A percentile compares a stretch with the other conserved stretches of the same genome.
phyloP scores from a whole-genome alignment of 495 filamentous ascomycete species.

The Neurospora pannonica region DNA sequence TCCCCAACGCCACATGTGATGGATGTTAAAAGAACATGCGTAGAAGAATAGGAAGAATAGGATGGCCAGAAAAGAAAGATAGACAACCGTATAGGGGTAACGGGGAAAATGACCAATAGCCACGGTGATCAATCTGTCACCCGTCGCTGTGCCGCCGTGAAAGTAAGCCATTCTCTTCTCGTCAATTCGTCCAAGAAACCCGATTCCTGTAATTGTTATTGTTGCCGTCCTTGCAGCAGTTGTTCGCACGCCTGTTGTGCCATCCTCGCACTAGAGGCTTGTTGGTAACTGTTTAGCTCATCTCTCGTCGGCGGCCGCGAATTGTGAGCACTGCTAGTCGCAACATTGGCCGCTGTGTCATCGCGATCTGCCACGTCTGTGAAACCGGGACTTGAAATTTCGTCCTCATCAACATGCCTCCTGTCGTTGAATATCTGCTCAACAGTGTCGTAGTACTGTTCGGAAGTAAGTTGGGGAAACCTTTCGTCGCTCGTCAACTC shows the following conservation, averaged over 20 bases:
- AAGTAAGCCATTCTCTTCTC: not conserved
- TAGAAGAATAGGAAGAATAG: not conserved
- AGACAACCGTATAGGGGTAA: not conserved
- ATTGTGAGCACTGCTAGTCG: not conserved
- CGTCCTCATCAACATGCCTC: not conserved
- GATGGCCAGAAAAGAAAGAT: not conserved
- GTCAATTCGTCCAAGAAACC: not conserved
- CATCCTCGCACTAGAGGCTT: not conserved
- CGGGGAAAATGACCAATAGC: not conserved
- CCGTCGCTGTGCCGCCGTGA: not conserved
- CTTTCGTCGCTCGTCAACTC: conserved; percentile 14
- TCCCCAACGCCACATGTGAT: not conserved
- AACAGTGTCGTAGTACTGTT: conserved; percentile 33
- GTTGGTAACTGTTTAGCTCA: not conserved
- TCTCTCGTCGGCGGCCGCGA: not conserved
- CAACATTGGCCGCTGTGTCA: not conserved
- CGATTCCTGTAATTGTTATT: not conserved
- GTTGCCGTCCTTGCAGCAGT: not conserved
- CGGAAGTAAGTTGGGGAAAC: conserved; percentile 15
- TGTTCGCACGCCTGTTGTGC: not conserved
- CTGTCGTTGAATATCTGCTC: conserved; percentile 27
- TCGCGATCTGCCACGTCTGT: not conserved
- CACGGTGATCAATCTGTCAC: not conserved
- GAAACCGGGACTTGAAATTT: not conserved
- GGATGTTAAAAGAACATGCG: not conserved